These are phyloP conservation scores for Melaleuca alternifolia DNA, from an alignment of 345 rosid species.

Conservation along the genomic window DNA sequence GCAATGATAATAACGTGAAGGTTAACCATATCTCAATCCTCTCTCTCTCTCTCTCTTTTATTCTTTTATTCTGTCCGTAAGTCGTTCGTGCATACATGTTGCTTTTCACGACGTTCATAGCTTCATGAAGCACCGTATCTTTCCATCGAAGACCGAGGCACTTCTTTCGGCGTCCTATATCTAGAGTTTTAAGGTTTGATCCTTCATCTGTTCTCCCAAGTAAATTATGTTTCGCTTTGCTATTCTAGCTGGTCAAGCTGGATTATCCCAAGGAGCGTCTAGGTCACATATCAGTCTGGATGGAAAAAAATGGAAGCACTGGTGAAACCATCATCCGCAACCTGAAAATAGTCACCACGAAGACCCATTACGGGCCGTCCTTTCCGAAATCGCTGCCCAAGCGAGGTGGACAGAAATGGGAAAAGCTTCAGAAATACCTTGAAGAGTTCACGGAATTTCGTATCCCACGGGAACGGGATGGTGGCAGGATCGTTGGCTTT, in stretches of 20 bases:
- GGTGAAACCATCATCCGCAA: not conserved
- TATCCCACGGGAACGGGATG: too few relatives aligned
- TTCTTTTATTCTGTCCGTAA: not conserved
- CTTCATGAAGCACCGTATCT: not conserved
- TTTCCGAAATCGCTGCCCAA: not conserved
- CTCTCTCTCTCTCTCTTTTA: not conserved
- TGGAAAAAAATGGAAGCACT: not conserved
- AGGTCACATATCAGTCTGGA: not conserved
- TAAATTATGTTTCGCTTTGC: not conserved
- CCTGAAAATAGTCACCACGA: not conserved
- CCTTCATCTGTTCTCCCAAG: not conserved
- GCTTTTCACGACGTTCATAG: not conserved
- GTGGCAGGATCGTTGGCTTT: too few relatives aligned
- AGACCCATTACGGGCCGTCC: not conserved
- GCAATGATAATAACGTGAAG: too few relatives aligned
- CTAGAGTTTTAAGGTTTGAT: not conserved
- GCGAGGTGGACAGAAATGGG: too few relatives aligned
- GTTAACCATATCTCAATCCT: not conserved
- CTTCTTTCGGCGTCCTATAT: not conserved
- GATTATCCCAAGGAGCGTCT: not conserved
- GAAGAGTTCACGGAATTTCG: too few relatives aligned
- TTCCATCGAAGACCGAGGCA: not conserved
- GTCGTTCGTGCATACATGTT: not conserved
- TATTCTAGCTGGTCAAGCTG: not conserved
- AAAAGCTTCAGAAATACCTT: too few relatives aligned